phyloP scores from a whole-genome alignment of 108 stramenopile species.

The Fragilariopsis cylindrus region DNA sequence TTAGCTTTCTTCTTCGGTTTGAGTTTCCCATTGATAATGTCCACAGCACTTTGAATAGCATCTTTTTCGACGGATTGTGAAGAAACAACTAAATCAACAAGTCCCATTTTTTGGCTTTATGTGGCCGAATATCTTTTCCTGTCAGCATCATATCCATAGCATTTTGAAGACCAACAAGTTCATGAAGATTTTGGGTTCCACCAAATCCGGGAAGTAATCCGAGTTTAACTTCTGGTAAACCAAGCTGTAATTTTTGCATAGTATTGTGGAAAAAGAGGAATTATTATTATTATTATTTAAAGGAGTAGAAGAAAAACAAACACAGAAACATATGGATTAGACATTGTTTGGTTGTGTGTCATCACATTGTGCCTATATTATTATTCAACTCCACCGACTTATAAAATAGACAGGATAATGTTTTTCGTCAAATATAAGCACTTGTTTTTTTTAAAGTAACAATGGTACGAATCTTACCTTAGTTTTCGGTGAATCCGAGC shows the following conservation, averaged over 20 bases:
- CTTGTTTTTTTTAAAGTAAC: too few species aligned
- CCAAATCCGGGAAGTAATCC: conserved; percentile 98
- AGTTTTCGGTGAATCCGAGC: conserved; percentile 89
- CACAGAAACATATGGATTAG: neutral
- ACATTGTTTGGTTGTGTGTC: neutral
- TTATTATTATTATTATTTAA: neutral
- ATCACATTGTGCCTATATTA: neutral
- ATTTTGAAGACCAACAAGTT: conserved; percentile 88
- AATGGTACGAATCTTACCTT: conserved; percentile 46
- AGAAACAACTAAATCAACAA: conserved; percentile 96
- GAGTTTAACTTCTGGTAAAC: conserved; percentile 97
- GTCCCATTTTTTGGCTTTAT: conserved; percentile 98
- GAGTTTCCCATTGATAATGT: conserved; percentile 83
- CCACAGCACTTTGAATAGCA: conserved; percentile 84
- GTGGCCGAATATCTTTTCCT: conserved; percentile 93
- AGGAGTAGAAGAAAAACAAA: neutral
- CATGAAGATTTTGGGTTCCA: conserved; percentile 95
- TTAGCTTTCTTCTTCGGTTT: conserved; percentile 90
- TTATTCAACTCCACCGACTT: neutral
- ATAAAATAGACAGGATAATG: too few species aligned
- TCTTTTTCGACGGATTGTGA: conserved; percentile 83
- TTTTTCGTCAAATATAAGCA: too few species aligned
- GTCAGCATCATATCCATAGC: conserved; percentile 98
- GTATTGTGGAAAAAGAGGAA: neutral
- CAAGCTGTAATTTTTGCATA: conserved; percentile 21